Conservation (phyloP, 2,329 filamentous ascomycete species). For the Fusarium multiceps region DNA sequence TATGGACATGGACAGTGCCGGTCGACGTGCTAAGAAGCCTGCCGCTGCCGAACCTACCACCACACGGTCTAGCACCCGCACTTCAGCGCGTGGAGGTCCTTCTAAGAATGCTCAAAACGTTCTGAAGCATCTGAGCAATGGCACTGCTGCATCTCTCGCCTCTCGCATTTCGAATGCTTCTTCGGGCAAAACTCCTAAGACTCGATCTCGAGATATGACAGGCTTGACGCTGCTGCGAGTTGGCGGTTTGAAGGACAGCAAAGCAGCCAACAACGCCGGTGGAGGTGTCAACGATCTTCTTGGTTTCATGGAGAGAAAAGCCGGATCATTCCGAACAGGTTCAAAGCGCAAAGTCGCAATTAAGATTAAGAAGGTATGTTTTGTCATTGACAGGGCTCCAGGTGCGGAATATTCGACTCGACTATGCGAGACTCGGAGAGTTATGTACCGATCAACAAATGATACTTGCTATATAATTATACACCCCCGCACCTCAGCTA, state of each 20-base stretch:
- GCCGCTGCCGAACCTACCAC: constrained; percentile 44
- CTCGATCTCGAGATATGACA: constrained; percentile 37
- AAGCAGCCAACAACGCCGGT: constrained; percentile 72
- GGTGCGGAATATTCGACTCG: constrained; percentile 43
- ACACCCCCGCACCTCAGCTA: constrained; percentile 37
- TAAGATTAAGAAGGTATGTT: constrained; percentile 84
- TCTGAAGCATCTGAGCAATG: constrained; percentile 55
- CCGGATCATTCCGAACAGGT: constrained; percentile 63
- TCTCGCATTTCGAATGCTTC: constrained; percentile 51
- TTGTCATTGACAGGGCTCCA: constrained; percentile 48
- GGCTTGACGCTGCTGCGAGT: constrained; percentile 59
- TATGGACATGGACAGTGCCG: constrained; percentile 65
- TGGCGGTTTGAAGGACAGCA: constrained; percentile 74
- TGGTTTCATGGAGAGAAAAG: constrained; percentile 77
- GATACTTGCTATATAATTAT: constrained; percentile 35
- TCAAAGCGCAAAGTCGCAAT: constrained; percentile 69
- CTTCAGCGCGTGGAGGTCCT: constrained; percentile 47
- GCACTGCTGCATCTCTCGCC: constrained; percentile 49
- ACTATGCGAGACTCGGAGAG: constrained; percentile 36
- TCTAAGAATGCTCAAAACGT: constrained; percentile 58
- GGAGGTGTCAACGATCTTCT: constrained; percentile 74
- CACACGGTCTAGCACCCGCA: constrained; percentile 45
- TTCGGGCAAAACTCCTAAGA: constrained; percentile 41
- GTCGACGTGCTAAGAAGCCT: constrained; percentile 51
- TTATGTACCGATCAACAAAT: constrained; percentile 35